Evolutionary conservation across 371 early-diverging fungal species (phyloP), one percentile per base, ranked within the genome.

Genomic region (Smittium mucronatum): DNA sequence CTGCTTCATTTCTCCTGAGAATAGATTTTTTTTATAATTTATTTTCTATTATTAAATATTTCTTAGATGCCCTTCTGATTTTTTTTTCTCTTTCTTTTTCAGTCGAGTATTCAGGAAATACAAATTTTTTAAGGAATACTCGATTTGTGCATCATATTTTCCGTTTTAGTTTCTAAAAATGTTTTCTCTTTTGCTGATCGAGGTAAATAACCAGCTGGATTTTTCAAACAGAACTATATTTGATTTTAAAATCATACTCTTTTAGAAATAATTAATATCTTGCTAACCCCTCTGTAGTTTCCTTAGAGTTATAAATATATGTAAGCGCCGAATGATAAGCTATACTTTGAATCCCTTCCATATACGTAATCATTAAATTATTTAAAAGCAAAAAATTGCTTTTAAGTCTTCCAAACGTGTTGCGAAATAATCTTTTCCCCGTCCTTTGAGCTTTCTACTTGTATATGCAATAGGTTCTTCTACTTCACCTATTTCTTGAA

Each of bases 391-490:
- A n/a, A 68, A n/a, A 5, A 68, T 61, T 30, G 57, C 47, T 2
- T 11, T 57, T 31, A 60, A 36, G 5, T 31, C 60, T 68, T 68
- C 69, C n/a, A 57, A 61, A 30, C 47, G 60, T 28, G 58, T 58
- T 32, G 33, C 33, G 34, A 17, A 29, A 61, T 68, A 68, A 47
- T 68, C 30, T 25, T 58, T 68, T 47, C 47, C 69, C 2, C 36
- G 2, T 68, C 8, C 25, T 15, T n/a, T 59, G 25, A 68, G n/a
- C 11, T 59, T 33, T 29, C 58, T 32, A 33, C 69, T 68, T 15
- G 34, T 33, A 32, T 61, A 68, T 32, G 26, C 60, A 60, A 68
- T 68, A 25, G 63, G 69, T n/a, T 36, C n/a, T 58, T 68, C 69
- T 68, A n/a, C 47, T 31, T 33, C 69, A n/a, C n/a, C 31, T 2